Conservation (phyloP, 345 rosid species). For the Eucalyptus caleyi region DNA sequence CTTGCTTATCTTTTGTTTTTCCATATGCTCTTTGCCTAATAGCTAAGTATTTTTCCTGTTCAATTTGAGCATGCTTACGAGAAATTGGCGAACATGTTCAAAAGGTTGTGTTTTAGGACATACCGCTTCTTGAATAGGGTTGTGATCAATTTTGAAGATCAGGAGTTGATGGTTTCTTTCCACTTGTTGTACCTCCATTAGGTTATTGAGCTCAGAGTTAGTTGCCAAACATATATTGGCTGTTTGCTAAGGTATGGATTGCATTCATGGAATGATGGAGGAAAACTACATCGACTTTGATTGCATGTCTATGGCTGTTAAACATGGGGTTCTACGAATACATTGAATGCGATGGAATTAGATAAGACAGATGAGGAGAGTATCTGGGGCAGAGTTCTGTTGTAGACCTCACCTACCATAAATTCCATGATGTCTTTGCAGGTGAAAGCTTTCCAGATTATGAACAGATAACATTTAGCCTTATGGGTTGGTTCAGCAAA, state of each 20-base stretch:
- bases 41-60: neutral
- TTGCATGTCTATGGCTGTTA: neutral
- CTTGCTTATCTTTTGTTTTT: neutral
- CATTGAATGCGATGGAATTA: neutral
- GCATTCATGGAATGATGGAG: neutral
- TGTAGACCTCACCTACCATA: neutral
- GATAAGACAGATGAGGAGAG: neutral
- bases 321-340: neutral
- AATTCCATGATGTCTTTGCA: slow-evolving; percentile 6
- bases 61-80: neutral
- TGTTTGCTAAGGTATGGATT: neutral
- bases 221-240: neutral
- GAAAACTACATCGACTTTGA: neutral
- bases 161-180: neutral
- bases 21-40: neutral
- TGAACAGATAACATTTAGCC: slow-evolving; percentile 30
- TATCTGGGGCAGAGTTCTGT: neutral
- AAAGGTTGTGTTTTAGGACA: neutral
- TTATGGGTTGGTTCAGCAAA: slow-evolving; percentile 87
- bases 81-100: neutral
- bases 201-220: neutral
- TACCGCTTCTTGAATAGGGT: neutral
- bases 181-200: neutral
- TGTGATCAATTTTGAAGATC: neutral
- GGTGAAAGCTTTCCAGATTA: slow-evolving; percentile 20